Base-by-base conservation (phyloP, 1,284 basidiomycete genomes). In the Papiliotrema fonsecae region DNA sequence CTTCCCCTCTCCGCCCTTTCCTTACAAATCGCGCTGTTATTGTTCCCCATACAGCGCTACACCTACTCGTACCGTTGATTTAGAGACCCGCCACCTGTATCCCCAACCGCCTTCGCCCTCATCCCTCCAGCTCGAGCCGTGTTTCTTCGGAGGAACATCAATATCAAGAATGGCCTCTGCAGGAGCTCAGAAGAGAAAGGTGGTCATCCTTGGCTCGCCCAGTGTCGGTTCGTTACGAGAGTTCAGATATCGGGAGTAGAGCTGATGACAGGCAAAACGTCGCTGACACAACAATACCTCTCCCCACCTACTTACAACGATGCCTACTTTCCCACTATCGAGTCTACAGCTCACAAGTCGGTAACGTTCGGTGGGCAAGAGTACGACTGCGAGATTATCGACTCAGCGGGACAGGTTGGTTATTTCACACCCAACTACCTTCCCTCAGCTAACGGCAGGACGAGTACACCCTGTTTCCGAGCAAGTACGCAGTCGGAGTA, bases 341-440 rank as follows among this genome's bases (percentile, higher is more conserved):
- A 97, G 74, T 83, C 80, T 61, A 89, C 87, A 38, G 88, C 88
- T 70, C 80, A 83, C 57, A 97, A 96, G 79, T 81, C 78, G 41
- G 82, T 97, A 74, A 82, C 81, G 58, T 83, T 86, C 77, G 86
- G 87, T 54, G 89, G 89, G 47, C 78, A 82, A 38, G 86, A 92
- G 59, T 97, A 89, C 68, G 83, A 90, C 58, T 91, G 90, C 77
- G 92, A 97, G 77, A 97, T 99, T 77, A 90, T 98, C 68, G 96
- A 99, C 76, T 97, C 93, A 52, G 96, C 96, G 48, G 96, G 96
- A 42, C 92, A 78, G 64, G 77, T 77, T 31, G 57, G 75, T 62
- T 18, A 13, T 11, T 24, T 22, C 42, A 18, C 28, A 18, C n/a
- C 28, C 32, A 7, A 30, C 16, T 37, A 36, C 30, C 35, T 21